Conservation (phyloP, 257 asterid species). For the Solanum boliviense region DNA sequence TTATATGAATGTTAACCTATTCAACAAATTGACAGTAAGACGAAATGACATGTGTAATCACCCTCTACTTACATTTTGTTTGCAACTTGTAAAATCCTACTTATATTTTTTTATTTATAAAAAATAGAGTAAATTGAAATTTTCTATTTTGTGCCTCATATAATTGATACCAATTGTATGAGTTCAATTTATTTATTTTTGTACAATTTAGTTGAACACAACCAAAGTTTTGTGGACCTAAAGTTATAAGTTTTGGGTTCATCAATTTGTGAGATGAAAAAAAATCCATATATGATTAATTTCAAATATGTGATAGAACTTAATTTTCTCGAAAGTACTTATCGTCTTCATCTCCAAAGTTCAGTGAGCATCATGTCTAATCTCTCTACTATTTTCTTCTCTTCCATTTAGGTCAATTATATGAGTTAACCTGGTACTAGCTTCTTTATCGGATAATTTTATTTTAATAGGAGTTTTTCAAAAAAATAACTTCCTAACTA, state of each 20-base stretch:
- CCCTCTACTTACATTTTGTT: background rate
- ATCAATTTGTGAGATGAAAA: background rate
- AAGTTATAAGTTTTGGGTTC: background rate
- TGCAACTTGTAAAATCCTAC: background rate
- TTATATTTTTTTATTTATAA: background rate
- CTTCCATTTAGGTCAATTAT: background rate
- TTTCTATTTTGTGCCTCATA: too few species aligned
- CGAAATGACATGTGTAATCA: background rate
- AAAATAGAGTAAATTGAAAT: background rate
- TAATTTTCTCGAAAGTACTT: too few species aligned
- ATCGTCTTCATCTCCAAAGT: too few species aligned
- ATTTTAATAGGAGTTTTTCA: too few species aligned
- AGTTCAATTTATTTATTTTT: background rate
- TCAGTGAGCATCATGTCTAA: too few species aligned
- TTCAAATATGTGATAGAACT: background rate
- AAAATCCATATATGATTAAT: background rate
- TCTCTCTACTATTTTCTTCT: too few species aligned
- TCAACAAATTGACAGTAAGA: background rate
- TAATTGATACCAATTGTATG: too few species aligned
- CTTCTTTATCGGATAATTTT: too few species aligned
- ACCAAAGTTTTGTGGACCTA: background rate
- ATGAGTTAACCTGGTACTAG: too few species aligned
- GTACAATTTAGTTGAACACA: background rate
- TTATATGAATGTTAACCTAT: background rate
- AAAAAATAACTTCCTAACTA: too few species aligned